A percentile compares a stretch with the other conserved stretches of the same genome.
These are phyloP conservation scores for Backusella liffmaniae DNA, from an alignment of 192 early-diverging fungal genomes.

Conservation along the genomic window DNA sequence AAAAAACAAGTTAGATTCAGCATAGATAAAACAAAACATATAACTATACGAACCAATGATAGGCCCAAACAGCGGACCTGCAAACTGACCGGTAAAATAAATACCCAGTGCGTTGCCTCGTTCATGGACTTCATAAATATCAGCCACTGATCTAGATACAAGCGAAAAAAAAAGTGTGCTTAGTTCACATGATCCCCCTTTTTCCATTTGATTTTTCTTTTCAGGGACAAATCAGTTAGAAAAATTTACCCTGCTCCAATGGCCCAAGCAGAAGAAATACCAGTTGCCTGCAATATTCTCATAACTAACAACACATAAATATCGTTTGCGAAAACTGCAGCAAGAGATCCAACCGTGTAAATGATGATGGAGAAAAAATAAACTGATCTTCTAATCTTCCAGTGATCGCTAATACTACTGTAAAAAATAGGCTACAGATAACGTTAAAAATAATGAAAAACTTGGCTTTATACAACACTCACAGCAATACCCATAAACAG, in stretches of 20 bases:
- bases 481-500: conserved; percentile 51
- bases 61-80: conserved; percentile 39
- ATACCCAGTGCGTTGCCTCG: conserved; percentile 34
- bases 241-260: conserved; percentile 43
- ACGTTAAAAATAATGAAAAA: background rate
- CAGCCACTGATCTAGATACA: conserved; percentile 40
- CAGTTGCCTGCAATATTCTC: conserved; percentile 45
- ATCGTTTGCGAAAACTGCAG: conserved; percentile 38
- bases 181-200: background rate
- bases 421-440: conserved; percentile 34
- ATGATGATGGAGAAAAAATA: conserved; percentile 42
- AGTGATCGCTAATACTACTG: conserved; percentile 45
- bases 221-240: background rate
- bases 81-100: conserved; percentile 31
- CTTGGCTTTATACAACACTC: background rate
- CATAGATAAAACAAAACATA: conserved; percentile 8
- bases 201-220: background rate
- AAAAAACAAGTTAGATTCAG: background rate
- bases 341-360: conserved; percentile 41
- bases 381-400: conserved; percentile 41
- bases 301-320: conserved; percentile 37
- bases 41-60: conserved; percentile 39
- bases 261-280: conserved; percentile 42
- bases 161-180: conserved; percentile 38
- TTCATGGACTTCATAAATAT: conserved; percentile 31